Evolutionary conservation across 139 green algal species (phyloP).

Genomic region (Mesotaenium endlicherianum): DNA sequence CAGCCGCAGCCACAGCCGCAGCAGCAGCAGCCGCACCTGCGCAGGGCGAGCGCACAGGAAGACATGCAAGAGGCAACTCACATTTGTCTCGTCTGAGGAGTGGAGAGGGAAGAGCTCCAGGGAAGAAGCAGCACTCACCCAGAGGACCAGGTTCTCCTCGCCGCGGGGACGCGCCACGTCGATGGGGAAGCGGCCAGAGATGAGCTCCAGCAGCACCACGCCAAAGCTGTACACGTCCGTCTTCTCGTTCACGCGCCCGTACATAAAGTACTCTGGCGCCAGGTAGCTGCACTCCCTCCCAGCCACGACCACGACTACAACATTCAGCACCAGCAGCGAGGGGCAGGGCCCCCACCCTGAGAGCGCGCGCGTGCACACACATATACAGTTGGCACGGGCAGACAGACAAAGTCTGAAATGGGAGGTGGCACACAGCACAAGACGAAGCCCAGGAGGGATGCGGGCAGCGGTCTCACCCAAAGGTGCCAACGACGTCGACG

Average conservation of each 20-base stretch:
- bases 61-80: no score
- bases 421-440: no score
- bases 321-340: no score
- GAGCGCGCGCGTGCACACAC: no score
- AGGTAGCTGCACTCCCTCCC: slow-evolving; percentile 19
- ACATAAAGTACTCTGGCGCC: slow-evolving; percentile 13
- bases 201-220: slow-evolving; percentile 27
- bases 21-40: no score
- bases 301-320: no score
- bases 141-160: slow-evolving; percentile 6
- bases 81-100: no score
- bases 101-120: no score
- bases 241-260: slow-evolving; percentile 11
- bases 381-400: not conserved
- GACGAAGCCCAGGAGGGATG: no score
- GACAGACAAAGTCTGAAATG: not conserved
- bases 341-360: no score
- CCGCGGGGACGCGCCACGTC: not conserved
- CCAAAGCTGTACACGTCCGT: slow-evolving; percentile 22
- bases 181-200: slow-evolving; percentile 1
- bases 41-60: no score
- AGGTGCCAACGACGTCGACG: slow-evolving; percentile 1
- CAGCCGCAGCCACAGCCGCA: no score
- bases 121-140: not conserved
- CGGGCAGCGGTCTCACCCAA: not conserved